Evolutionary conservation across 306 rosid genomes (phyloP).

Genomic region (Quercus suber): DNA sequence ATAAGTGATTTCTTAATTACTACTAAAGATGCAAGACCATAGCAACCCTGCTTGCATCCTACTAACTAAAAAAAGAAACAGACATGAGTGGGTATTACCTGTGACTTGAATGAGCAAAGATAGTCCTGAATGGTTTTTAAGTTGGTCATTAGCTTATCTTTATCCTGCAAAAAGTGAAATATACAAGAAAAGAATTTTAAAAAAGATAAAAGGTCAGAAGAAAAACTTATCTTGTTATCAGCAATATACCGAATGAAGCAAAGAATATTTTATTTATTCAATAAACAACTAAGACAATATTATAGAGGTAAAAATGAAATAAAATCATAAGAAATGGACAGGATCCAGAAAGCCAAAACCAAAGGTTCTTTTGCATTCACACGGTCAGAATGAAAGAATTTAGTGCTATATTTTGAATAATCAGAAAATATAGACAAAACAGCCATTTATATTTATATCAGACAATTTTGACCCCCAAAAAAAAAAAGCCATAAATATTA

Average conservation of each 20-base stretch:
- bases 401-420: background rate
- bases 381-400: background rate
- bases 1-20: background rate
- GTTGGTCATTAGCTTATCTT: constrained; percentile 68
- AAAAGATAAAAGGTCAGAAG: background rate
- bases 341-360: background rate
- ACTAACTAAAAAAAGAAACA: constrained; percentile 8
- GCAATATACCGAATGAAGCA: background rate
- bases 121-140: constrained; percentile 91
- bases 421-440: background rate
- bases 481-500: too few species aligned
- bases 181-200: constrained; percentile 17
- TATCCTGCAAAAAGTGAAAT: constrained; percentile 49
- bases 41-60: background rate
- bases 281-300: background rate
- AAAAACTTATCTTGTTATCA: constrained; percentile 1
- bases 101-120: constrained; percentile 86
- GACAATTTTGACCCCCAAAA: too few species aligned
- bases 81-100: constrained; percentile 42
- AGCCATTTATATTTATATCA: background rate
- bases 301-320: background rate
- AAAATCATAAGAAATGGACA: background rate
- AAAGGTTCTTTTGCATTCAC: background rate
- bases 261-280: background rate
- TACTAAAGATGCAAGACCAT: background rate